Base-by-base conservation (phyloP, 768 basidiomycete species). In the Mycena vitilis region DNA sequence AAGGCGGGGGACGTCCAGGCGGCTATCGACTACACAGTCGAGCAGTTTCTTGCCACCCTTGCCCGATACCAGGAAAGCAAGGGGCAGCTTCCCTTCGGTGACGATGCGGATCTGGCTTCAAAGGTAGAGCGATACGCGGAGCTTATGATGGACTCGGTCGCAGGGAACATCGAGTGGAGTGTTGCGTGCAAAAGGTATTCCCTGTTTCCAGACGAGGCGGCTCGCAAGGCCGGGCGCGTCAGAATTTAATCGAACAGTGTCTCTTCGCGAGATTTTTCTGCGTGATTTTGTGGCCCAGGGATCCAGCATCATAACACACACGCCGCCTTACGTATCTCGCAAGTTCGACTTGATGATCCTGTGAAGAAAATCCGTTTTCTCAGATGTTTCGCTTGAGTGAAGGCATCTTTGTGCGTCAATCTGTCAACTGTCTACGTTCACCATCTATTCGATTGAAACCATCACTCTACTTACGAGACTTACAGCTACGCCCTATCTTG, bases 161-260 rank as follows among this genome's bases (percentile, higher is more conserved):
- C 71, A 2, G 75, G 75, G 9, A 71, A 68, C 23, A 71, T 75
- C 11, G 66, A 73, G 55, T 76, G 75, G 75, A 69, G 72, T 54
- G 40, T 63, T 53, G 71, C 55, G 10, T 72, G 71, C 49, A 72
- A 72, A 51, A 34, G 73, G 56, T 74, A 74, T 49, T 63, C 66
- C 0, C 42, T 71, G 10, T 71, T 71, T 49, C 62, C 60, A 8
- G 70, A 71, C 54, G 66, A 64, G 34, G 63, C 52, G 16, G 66
- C 70, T n/a, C 57, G 65, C 34, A 64, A 71, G 52, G 52, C 25
- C 9, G 70, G 70, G 9, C 15, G 57, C n/a, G 45, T 71, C 25
- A 57, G 30, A 37, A 63, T 63, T 44, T 38, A 42, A 47, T n/a
- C 38, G 44, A 49, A 23, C 47, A 30, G 30, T 58, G 53, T 58